phyloP scores from a whole-genome alignment of 1,284 basidiomycete species.

The Trametes sp. region DNA sequence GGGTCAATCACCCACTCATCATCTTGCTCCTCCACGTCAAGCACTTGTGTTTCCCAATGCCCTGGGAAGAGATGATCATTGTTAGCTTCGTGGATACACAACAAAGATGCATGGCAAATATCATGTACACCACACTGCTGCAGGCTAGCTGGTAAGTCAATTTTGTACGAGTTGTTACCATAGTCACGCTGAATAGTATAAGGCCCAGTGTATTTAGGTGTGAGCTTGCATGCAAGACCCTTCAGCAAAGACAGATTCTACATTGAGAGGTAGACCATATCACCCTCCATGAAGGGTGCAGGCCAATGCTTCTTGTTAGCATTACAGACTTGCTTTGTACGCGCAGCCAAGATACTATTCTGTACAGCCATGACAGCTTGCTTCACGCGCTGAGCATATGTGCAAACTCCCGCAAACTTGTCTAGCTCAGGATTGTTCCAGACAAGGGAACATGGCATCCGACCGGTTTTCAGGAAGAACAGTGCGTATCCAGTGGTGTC shows the following conservation, averaged over 20 bases:
- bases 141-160: slow-evolving; percentile 39
- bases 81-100: slow-evolving; percentile 37
- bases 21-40: slow-evolving; percentile 7
- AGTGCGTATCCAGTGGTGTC: slow-evolving; percentile 39
- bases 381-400: slow-evolving; percentile 3
- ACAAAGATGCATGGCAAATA: slow-evolving; percentile 21
- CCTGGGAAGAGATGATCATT: slow-evolving; percentile 41
- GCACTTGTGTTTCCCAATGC: slow-evolving; percentile 22
- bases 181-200: slow-evolving; percentile 11
- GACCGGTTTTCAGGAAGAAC: slow-evolving; percentile 37
- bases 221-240: slow-evolving; percentile 16
- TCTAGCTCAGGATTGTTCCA: background rate
- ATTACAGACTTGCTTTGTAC: slow-evolving; percentile 22
- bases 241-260: slow-evolving; percentile 5
- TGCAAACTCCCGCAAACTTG: slow-evolving; percentile 35
- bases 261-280: slow-evolving; percentile 30
- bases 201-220: slow-evolving; percentile 39
- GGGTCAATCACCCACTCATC: slow-evolving; percentile 42
- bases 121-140: slow-evolving; percentile 35
- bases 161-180: slow-evolving; percentile 22
- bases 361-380: slow-evolving; percentile 23
- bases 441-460: slow-evolving; percentile 17
- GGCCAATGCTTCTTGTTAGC: slow-evolving; percentile 26
- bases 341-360: slow-evolving; percentile 33
- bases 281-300: slow-evolving; percentile 24